Evolutionary conservation across 1,139 yeast genomes (phyloP).

Genomic region (Hemisphaericaspora subhashii): DNA sequence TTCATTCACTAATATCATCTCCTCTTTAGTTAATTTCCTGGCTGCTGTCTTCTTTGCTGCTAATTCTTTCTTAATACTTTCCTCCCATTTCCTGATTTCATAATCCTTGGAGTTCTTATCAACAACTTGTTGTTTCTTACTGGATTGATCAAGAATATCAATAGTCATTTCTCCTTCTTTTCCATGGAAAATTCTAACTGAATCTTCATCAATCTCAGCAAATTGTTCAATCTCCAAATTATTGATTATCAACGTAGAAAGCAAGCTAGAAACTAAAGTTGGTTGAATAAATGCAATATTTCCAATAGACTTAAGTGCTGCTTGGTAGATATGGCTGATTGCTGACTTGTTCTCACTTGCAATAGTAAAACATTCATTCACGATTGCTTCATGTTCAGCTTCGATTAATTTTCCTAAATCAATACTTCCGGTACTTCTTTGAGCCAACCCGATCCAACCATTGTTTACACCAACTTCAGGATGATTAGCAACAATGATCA

Average conservation of each 20-base stretch:
- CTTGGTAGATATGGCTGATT: constrained; percentile 24
- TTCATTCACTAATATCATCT: constrained; percentile 57
- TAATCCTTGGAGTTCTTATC: constrained; percentile 77
- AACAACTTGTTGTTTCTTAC: constrained; percentile 33
- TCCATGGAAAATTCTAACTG: constrained; percentile 63
- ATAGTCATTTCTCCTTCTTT: constrained; percentile 69
- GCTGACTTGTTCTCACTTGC: not conserved
- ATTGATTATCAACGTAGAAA: constrained; percentile 40
- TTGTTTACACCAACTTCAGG: constrained; percentile 39
- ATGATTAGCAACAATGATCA: constrained; percentile 61
- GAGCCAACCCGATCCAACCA: constrained; percentile 82
- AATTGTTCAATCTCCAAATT: constrained; percentile 43
- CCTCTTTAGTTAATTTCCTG: constrained; percentile 74
- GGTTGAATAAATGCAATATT: constrained; percentile 74
- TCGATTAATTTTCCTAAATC: constrained; percentile 67
- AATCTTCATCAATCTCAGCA: constrained; percentile 22
- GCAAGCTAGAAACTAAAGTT: constrained; percentile 50
- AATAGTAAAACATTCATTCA: constrained; percentile 19
- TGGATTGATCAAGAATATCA: constrained; percentile 51
- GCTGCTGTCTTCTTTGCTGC: constrained; percentile 47
- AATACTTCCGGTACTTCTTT: constrained; percentile 43
- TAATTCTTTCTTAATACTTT: constrained; percentile 70
- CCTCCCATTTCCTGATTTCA: constrained; percentile 90
- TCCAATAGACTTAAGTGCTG: constrained; percentile 60
- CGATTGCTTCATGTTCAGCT: constrained; percentile 36